Conservation (phyloP, 371 early-diverging fungal species). For the Funneliformis caledonium region DNA sequence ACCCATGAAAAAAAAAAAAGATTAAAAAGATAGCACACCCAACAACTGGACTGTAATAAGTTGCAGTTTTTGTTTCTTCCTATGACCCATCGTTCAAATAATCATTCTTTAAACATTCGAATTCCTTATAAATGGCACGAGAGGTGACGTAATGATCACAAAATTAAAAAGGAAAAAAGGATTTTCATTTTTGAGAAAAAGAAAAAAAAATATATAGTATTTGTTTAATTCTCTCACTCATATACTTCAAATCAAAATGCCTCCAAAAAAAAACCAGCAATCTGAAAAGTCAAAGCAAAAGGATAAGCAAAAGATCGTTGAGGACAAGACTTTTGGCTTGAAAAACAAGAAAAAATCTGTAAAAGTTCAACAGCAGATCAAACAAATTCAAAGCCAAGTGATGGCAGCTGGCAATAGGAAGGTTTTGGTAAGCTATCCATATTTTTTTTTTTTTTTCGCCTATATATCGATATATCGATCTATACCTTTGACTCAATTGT, state of each 20-base stretch:
- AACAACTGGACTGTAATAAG: too few species aligned
- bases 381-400: conserved; percentile 88
- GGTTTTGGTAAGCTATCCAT: conserved; percentile 50
- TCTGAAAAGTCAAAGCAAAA: conserved; percentile 66
- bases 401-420: conserved; percentile 63
- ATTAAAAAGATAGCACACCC: background rate
- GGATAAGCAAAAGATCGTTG: conserved; percentile 84
- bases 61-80: too few species aligned
- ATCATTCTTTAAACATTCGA: too few species aligned
- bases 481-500: background rate
- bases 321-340: conserved; percentile 98
- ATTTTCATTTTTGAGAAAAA: background rate
- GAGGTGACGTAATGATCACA: too few species aligned
- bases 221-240: background rate
- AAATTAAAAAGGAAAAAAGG: background rate
- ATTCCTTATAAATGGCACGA: too few species aligned
- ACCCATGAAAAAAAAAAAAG: background rate
- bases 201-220: background rate
- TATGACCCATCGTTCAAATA: too few species aligned
- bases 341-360: conserved; percentile 95
- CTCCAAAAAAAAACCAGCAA: conserved; percentile 69
- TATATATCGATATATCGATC: background rate
- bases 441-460: background rate
- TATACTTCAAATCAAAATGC: conserved; percentile 56
- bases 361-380: conserved; percentile 88